Percentiles rank a stretch among this genome's conserved stretches.
Evolutionary conservation across 2,329 filamentous ascomycete species (phyloP).

Genomic region (Harringtonia lauricola): DNA sequence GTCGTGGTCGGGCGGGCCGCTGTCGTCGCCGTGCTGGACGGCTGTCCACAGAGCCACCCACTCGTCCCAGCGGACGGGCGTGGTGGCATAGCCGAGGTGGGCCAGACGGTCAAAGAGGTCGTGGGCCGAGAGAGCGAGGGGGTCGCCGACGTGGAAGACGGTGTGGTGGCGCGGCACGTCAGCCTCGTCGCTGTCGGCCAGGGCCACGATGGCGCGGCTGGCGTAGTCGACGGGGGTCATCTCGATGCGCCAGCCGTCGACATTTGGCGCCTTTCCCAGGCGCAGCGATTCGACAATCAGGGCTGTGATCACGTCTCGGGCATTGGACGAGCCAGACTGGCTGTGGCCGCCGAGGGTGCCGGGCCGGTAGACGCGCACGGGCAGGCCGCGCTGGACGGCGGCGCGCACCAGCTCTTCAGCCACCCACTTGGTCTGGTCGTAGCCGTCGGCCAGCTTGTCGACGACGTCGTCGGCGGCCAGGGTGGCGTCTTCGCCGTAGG

Average conservation of each 20-base stretch:
- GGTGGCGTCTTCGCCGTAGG: slow-evolving; percentile 61
- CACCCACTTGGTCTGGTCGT: slow-evolving; percentile 74
- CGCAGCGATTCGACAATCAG: slow-evolving; percentile 68
- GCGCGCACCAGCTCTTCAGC: slow-evolving; percentile 65
- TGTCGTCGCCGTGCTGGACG: not conserved
- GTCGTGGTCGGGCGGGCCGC: slow-evolving; percentile 36
- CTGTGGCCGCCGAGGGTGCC: slow-evolving; percentile 75
- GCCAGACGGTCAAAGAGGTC: slow-evolving; percentile 53
- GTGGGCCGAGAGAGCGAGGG: slow-evolving; percentile 55
- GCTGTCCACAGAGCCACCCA: slow-evolving; percentile 59
- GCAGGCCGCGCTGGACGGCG: slow-evolving; percentile 56
- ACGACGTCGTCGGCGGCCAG: slow-evolving; percentile 55
- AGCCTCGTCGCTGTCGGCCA: slow-evolving; percentile 32
- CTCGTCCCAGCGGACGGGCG: slow-evolving; percentile 56
- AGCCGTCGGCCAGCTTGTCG: slow-evolving; percentile 56
- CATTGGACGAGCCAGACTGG: slow-evolving; percentile 61
- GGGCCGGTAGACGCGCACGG: slow-evolving; percentile 59
- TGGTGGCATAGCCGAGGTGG: slow-evolving; percentile 59
- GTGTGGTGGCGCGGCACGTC: slow-evolving; percentile 17
- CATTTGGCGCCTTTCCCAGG: slow-evolving; percentile 57
- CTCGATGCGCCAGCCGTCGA: slow-evolving; percentile 66
- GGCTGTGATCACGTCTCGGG: slow-evolving; percentile 67
- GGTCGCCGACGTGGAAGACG: slow-evolving; percentile 66
- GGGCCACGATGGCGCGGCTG: slow-evolving; percentile 59
- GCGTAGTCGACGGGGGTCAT: slow-evolving; percentile 82